Percentiles rank a stretch among this genome's conserved stretches.
Evolutionary conservation across 257 asterid species (phyloP).

Genomic region (Ballota nigra): DNA sequence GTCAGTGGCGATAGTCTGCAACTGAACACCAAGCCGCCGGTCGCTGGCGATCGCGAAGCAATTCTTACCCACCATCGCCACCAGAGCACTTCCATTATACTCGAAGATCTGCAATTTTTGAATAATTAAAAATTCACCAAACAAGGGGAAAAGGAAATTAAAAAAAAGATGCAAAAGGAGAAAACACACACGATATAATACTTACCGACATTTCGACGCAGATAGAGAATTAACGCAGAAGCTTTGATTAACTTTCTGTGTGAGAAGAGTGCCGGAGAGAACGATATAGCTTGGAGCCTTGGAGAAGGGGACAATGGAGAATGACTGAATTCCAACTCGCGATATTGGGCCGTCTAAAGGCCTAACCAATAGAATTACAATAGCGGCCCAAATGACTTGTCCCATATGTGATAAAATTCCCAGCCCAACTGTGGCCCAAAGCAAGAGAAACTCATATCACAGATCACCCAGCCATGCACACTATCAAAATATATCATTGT

Average conservation of each 20-base stretch:
- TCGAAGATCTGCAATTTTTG: slow-evolving; percentile 70
- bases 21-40: slow-evolving; percentile 87
- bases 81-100: slow-evolving; percentile 95
- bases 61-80: slow-evolving; percentile 95
- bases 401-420: too few species aligned
- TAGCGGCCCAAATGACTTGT: too few species aligned
- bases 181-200: neutral
- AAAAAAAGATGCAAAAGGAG: neutral
- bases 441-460: too few species aligned
- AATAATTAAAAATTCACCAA: neutral
- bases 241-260: neutral
- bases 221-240: slow-evolving; percentile 12
- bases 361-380: too few species aligned
- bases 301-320: slow-evolving; percentile 22
- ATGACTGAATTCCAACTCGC: neutral
- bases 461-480: too few species aligned
- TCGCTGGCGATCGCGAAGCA: slow-evolving; percentile 97
- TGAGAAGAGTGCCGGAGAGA: neutral
- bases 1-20: slow-evolving; percentile 88
- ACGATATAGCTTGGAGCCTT: slow-evolving; percentile 8
- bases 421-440: too few species aligned
- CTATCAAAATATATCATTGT: too few species aligned
- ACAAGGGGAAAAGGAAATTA: neutral
- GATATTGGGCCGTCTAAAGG: too few species aligned
- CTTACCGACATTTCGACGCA: slow-evolving; percentile 53